Base-by-base conservation (phyloP, 176 grass and related monocot species). In the Oryza officinalis region DNA sequence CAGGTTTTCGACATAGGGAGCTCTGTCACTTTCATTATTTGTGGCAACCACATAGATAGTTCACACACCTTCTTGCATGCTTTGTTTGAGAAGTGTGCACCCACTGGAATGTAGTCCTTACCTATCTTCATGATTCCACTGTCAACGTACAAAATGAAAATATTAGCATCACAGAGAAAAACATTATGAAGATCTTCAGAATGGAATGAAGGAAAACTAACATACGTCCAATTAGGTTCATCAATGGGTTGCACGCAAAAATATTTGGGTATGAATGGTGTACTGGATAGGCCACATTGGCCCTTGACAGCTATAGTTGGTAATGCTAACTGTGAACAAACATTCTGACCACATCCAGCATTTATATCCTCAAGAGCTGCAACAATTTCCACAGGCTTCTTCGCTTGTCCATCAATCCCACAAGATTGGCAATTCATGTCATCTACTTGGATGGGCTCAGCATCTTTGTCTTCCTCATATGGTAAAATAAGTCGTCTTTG, bases 81-180 rank as follows among this genome's bases (percentile, higher is more conserved):
- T 91, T 86, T 88, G 67, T 66, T 91, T 41, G 92, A 94, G 14
- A 91, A 30, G 63, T 88, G 84, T 65, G 86, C 92, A 87, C 41
- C 72, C 69, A 97, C 75, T 27, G 90, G 77, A 69, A 93, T 87
- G 81, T 89, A 86, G 40, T 76, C 60, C 45, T 33, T 28, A 40
- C 84, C 65, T 35, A 91, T 80, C 86, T 89, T 86, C 87, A 97
- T 89, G 66, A 77, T 86, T 70, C 95, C 95, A 77, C 95, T 94
- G 63, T 69, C 33, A 81, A 75, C 37, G 84, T 43, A 66, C 88
- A 89, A 78, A 4, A 4, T 35, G 31, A 74, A 30, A 80, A 75
- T 46, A 80, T 87, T 65, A 78, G 41, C 37, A 72, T 6, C 13
- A 67, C 32, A 37, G 6, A 80, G 10, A 80, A 74, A 75, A 31